Conservation (phyloP, 2,329 filamentous ascomycete genomes). For the Bisporella sp. region DNA sequence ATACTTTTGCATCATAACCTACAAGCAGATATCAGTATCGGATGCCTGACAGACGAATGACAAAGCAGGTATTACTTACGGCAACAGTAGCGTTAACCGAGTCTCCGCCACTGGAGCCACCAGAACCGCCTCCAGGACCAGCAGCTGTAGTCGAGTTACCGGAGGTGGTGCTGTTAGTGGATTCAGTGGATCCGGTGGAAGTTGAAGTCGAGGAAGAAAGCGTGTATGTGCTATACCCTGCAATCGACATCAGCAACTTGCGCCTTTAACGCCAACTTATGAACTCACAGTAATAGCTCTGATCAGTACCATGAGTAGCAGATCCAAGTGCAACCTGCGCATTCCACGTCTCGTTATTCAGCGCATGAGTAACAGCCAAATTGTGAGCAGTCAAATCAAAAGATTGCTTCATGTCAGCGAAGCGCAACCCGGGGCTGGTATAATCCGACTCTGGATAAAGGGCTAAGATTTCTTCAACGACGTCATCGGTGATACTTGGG, state of each 20-base stretch:
- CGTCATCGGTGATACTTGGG: constrained; percentile 28
- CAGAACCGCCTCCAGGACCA: constrained; percentile 10
- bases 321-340: no score
- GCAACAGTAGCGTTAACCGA: constrained; percentile 22
- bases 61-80: not conserved
- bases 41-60: not conserved
- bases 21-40: not conserved
- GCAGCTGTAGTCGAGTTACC: constrained; percentile 8
- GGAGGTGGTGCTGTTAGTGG: constrained; percentile 7
- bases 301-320: constrained; percentile 2
- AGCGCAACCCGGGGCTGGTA: constrained; percentile 15
- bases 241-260: no score
- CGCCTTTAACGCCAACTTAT: no score
- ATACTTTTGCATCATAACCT: constrained; percentile 30
- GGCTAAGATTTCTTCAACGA: constrained; percentile 24
- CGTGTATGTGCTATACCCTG: constrained; percentile 20
- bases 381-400: no score
- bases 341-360: no score
- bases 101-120: constrained; percentile 15
- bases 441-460: constrained; percentile 30
- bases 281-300: constrained; percentile 27
- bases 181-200: not conserved
- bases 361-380: no score
- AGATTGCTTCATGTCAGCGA: no score
- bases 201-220: constrained; percentile 10